These are phyloP conservation scores for Porodaedalea pini DNA, from an alignment of 1,284 basidiomycete species.

Conservation along the genomic window DNA sequence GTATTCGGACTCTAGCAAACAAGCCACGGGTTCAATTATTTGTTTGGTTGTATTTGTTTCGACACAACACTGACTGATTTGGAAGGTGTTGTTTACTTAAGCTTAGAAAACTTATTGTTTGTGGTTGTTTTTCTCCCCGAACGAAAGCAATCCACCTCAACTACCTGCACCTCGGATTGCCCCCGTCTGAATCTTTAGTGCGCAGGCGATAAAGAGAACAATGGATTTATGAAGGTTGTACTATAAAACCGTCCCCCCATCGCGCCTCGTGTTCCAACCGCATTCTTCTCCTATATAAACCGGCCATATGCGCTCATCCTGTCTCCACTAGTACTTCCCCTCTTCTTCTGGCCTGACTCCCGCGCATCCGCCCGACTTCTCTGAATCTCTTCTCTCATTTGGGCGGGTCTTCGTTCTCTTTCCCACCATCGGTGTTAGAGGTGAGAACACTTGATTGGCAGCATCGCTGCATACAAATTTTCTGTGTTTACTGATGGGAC, in stretches of 20 bases:
- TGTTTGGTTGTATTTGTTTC: too few species aligned
- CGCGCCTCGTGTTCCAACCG: background rate
- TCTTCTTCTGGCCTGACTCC: background rate
- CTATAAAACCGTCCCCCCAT: background rate
- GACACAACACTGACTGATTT: too few species aligned
- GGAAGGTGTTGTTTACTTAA: too few species aligned
- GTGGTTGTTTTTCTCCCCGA: too few species aligned
- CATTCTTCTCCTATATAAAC: background rate
- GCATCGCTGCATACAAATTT: background rate
- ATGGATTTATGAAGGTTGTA: background rate
- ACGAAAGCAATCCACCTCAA: too few species aligned
- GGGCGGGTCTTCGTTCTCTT: background rate
- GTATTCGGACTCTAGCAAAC: too few species aligned
- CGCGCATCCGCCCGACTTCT: background rate
- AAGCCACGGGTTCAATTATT: too few species aligned
- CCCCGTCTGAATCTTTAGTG: too few species aligned
- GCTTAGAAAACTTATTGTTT: too few species aligned
- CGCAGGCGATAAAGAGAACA: background rate
- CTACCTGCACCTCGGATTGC: too few species aligned
- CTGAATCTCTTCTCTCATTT: background rate
- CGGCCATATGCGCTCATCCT: background rate
- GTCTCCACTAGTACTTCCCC: background rate
- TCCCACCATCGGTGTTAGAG: background rate
- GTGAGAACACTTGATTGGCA: background rate
- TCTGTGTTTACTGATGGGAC: constrained; percentile 3